These are phyloP conservation scores for Suillus discolor DNA, from an alignment of 768 basidiomycete species.

Conservation along the genomic window DNA sequence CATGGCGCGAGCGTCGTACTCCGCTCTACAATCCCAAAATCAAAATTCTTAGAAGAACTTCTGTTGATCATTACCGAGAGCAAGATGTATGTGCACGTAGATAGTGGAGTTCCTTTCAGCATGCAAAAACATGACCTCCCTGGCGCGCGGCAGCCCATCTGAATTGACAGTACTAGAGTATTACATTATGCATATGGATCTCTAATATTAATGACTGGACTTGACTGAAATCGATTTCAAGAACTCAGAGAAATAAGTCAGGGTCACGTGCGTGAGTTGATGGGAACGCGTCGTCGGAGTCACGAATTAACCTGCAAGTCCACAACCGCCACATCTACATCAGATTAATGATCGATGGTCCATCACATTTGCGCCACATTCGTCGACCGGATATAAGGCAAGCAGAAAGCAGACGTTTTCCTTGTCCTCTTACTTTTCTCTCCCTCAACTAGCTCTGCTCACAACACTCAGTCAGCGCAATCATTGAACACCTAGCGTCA, in stretches of 20 bases:
- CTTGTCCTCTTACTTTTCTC: neutral
- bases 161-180: no score
- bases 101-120: no score
- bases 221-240: no score
- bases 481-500: neutral
- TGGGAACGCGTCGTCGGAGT: neutral
- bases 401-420: neutral
- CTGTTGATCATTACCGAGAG: no score
- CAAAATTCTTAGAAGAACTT: no score
- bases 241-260: neutral
- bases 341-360: neutral
- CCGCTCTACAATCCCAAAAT: no score
- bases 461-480: neutral
- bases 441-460: neutral
- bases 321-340: neutral
- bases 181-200: no score
- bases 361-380: neutral
- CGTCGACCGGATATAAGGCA: neutral
- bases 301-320: neutral
- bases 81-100: no score
- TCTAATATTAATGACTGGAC: no score
- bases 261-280: neutral
- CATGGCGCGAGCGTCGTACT: neutral
- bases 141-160: no score
- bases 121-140: no score